phyloP scores from a whole-genome alignment of 1,139 yeast genomes.

The Pichia sp. region DNA sequence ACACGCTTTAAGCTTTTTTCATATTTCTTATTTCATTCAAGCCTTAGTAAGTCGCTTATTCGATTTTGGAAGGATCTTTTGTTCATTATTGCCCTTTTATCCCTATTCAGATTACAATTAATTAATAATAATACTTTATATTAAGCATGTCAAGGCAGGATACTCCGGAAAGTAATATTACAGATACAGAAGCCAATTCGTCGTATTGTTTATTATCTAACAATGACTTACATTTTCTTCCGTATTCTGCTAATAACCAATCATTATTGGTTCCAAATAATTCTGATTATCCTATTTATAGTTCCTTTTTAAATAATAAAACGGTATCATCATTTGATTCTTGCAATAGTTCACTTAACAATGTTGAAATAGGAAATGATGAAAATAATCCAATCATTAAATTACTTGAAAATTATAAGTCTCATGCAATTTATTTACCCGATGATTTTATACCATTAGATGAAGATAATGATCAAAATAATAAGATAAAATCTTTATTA shows the following conservation, averaged over 20 bases:
- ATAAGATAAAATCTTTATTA: conserved; percentile 21
- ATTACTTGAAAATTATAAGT: conserved; percentile 23
- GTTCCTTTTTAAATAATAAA: conserved; percentile 15
- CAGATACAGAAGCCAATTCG: conserved; percentile 12
- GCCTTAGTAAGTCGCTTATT: too few species aligned
- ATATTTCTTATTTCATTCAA: too few species aligned
- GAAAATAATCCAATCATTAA: conserved; percentile 13
- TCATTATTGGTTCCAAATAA: not conserved
- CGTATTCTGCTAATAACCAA: conserved; percentile 13
- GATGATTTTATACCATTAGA: conserved; percentile 23
- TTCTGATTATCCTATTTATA: conserved; percentile 10
- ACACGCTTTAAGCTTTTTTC: too few species aligned
- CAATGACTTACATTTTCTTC: conserved; percentile 28
- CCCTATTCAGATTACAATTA: too few species aligned
- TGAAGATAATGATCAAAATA: conserved; percentile 14
- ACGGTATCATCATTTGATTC: conserved; percentile 19
- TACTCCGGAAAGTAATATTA: conserved; percentile 1
- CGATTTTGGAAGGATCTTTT: too few species aligned
- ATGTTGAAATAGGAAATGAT: not conserved
- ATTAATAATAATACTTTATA: not conserved
- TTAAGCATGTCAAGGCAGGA: not conserved
- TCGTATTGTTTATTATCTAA: conserved; percentile 28
- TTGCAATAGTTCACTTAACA: not conserved
- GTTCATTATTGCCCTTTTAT: too few species aligned
- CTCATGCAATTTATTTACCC: conserved; percentile 30